These are phyloP conservation scores for Cordyceps javanica DNA, from an alignment of 2,329 filamentous ascomycete genomes.

Conservation along the genomic window DNA sequence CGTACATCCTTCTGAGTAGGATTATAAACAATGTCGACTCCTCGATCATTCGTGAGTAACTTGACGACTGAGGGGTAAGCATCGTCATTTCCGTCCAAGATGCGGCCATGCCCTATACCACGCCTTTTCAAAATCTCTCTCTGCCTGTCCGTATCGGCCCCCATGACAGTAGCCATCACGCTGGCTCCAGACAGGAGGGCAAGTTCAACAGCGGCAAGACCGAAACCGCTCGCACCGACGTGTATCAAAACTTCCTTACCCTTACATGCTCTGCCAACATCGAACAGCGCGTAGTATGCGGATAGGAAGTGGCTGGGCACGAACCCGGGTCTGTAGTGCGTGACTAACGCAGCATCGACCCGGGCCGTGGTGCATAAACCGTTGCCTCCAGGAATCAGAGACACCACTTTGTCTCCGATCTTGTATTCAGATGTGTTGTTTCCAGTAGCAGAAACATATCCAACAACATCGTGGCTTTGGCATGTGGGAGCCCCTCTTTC, in stretches of 20 bases:
- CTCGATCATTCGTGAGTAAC: conserved; percentile 25
- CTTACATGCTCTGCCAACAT: conserved; percentile 23
- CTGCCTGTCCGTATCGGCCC: conserved; percentile 26
- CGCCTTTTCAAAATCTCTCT: conserved; percentile 27
- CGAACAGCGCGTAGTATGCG: conserved; percentile 36
- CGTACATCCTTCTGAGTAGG: conserved; percentile 32
- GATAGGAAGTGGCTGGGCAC: conserved; percentile 34
- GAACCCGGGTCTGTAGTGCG: conserved; percentile 21
- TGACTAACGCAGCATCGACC: conserved; percentile 31
- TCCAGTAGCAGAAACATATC: conserved; percentile 31
- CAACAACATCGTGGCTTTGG: conserved; percentile 31
- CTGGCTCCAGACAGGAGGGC: conserved; percentile 31
- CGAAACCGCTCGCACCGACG: conserved; percentile 36
- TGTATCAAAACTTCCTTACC: conserved; percentile 36
- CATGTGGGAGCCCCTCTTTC: not conserved
- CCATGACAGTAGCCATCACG: conserved; percentile 37
- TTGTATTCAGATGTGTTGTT: conserved; percentile 24
- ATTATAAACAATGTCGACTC: conserved; percentile 41
- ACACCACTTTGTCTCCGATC: conserved; percentile 36
- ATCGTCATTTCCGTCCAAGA: conserved; percentile 32
- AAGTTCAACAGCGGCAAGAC: conserved; percentile 38
- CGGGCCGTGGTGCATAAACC: conserved; percentile 29
- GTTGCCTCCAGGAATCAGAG: conserved; percentile 26
- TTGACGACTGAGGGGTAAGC: conserved; percentile 28
- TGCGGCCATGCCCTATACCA: conserved; percentile 29